These are phyloP conservation scores for Musa schizocarpa DNA, from an alignment of 176 grass and related monocot species.

Conservation along the genomic window DNA sequence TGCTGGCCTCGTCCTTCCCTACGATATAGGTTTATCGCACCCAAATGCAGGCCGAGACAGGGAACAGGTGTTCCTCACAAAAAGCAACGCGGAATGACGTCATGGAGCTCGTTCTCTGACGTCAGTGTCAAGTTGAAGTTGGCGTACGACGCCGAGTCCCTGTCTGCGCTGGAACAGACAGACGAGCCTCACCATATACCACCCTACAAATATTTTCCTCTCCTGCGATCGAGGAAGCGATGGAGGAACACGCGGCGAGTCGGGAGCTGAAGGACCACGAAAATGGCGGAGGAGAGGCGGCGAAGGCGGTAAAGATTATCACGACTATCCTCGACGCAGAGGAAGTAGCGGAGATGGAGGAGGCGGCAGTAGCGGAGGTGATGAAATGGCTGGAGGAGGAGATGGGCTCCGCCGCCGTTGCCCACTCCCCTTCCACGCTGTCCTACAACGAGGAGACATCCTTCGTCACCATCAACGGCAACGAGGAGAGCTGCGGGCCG, in stretches of 20 bases:
- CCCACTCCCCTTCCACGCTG: background rate
- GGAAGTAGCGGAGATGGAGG: conserved; percentile 22
- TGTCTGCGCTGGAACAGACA: background rate
- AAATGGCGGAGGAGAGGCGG: background rate
- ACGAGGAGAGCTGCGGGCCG: conserved; percentile 88
- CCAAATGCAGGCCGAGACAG: background rate
- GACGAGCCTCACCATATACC: background rate
- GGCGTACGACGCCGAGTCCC: background rate
- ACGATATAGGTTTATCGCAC: no score
- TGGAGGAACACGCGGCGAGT: background rate
- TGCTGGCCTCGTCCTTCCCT: background rate
- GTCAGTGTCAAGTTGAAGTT: background rate
- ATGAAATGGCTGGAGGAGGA: conserved; percentile 86
- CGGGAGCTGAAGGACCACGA: background rate
- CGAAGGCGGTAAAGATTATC: background rate
- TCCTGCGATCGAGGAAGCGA: background rate
- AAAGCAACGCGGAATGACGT: background rate
- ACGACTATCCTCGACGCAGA: background rate
- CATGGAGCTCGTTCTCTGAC: background rate
- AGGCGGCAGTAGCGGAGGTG: conserved; percentile 50
- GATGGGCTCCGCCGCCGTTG: conserved; percentile 10
- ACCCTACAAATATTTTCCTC: background rate
- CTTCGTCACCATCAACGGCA: conserved; percentile 63
- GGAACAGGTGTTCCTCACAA: background rate
- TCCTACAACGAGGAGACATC: conserved; percentile 7